Percentiles rank a stretch among this genome's conserved stretches.
Conservation (phyloP, 352 stramenopile genomes). For the Pythium phragmiticola region DNA sequence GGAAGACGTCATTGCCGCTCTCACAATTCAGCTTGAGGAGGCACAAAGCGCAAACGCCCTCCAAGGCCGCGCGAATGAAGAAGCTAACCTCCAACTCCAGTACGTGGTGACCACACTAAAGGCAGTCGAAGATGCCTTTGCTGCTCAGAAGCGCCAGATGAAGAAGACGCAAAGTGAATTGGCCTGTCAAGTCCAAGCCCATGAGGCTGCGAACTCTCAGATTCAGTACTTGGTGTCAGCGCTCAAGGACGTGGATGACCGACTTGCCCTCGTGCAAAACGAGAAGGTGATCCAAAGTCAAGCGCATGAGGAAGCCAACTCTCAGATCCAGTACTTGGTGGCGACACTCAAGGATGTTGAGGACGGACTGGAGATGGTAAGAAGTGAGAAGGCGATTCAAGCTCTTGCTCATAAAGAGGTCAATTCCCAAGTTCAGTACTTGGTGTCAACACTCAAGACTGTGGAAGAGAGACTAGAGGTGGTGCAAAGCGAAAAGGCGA, state of each 20-base stretch:
- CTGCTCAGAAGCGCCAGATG: too few relatives aligned
- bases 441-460: background rate
- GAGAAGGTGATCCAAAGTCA: slow-evolving; percentile 1
- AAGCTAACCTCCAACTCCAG: slow-evolving; percentile 5
- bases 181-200: background rate
- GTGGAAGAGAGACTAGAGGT: background rate
- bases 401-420: background rate
- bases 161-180: background rate
- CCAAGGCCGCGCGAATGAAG: background rate
- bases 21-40: background rate
- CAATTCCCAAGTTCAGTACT: slow-evolving; percentile 4
- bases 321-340: slow-evolving; percentile 7
- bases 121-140: background rate
- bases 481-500: background rate
- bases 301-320: slow-evolving; percentile 1
- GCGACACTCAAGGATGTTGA: too few relatives aligned
- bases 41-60: background rate
- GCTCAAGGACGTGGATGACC: background rate
- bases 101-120: slow-evolving; percentile 5
- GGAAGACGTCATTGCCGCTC: background rate
- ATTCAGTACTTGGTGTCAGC: slow-evolving; percentile 2
- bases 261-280: background rate
- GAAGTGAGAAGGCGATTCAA: background rate
- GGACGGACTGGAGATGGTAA: background rate
- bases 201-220: background rate